Conservation (phyloP, 495 filamentous ascomycete species). For the Staphylotrichum longicolle region DNA sequence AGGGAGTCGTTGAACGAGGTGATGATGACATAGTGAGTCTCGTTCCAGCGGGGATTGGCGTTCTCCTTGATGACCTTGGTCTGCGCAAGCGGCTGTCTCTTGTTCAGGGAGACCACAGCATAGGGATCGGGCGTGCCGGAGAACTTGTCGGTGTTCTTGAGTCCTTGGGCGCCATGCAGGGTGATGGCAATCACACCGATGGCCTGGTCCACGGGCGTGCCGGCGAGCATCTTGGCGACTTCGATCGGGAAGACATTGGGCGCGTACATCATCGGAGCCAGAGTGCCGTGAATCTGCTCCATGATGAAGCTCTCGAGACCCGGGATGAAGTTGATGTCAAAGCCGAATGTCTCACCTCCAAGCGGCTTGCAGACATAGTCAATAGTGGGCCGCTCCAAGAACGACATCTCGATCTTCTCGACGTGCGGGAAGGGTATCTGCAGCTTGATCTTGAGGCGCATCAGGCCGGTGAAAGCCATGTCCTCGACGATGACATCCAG, state of each 20-base stretch:
- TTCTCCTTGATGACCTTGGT: conserved; percentile 87
- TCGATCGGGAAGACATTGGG: conserved; percentile 98
- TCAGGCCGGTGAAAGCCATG: conserved; percentile 89
- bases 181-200: conserved; percentile 93
- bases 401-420: conserved; percentile 86
- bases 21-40: conserved; percentile 92
- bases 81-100: conserved; percentile 70
- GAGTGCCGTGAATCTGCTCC: conserved; percentile 89
- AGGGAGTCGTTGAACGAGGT: conserved; percentile 83
- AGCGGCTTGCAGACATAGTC: conserved; percentile 98
- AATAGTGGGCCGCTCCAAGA: conserved; percentile 68
- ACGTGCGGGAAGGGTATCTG: conserved; percentile 95
- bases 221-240: conserved; percentile 97
- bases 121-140: conserved; percentile 94
- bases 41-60: conserved; percentile 88
- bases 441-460: conserved; percentile 96
- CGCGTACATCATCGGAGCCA: conserved; percentile 94
- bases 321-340: conserved; percentile 98
- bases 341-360: conserved; percentile 90
- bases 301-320: conserved; percentile 90
- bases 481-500: conserved; percentile 97
- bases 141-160: conserved; percentile 95
- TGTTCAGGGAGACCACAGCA: conserved; percentile 80
- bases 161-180: conserved; percentile 81
- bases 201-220: conserved; percentile 88